These are phyloP conservation scores for Ophiostoma montium DNA, from an alignment of 2,329 filamentous ascomycete genomes.

Conservation along the genomic window DNA sequence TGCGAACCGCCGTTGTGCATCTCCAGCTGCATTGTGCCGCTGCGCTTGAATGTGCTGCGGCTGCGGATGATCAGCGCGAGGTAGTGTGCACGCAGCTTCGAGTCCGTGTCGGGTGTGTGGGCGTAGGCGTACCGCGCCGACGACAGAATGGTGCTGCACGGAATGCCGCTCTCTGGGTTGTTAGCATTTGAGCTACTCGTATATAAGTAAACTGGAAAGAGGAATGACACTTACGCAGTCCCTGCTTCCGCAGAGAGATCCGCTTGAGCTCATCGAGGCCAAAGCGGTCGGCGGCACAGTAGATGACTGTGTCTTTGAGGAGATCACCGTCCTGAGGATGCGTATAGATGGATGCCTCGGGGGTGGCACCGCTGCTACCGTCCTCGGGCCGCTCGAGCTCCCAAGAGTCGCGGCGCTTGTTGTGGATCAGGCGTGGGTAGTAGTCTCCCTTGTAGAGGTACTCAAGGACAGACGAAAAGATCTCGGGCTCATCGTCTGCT, in stretches of 20 bases:
- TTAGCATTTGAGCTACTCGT: neutral
- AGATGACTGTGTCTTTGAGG: conserved; percentile 79
- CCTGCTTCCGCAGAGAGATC: conserved; percentile 75
- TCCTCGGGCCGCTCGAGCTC: conserved; percentile 52
- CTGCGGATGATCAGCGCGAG: conserved; percentile 84
- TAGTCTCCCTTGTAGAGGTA: conserved; percentile 93
- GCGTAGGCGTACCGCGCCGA: conserved; percentile 84
- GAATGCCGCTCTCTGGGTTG: conserved; percentile 55
- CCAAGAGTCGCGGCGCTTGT: conserved; percentile 69
- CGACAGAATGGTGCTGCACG: conserved; percentile 70
- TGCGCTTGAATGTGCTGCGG: conserved; percentile 78
- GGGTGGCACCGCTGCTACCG: conserved; percentile 18
- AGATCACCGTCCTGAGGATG: conserved; percentile 51
- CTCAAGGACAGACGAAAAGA: conserved; percentile 81
- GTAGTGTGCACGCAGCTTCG: conserved; percentile 82
- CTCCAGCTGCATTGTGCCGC: conserved; percentile 89
- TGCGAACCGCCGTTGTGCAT: conserved; percentile 75
- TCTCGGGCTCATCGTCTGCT: conserved; percentile 74
- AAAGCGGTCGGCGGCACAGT: conserved; percentile 78
- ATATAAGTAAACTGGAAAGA: neutral
- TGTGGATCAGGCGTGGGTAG: conserved; percentile 68
- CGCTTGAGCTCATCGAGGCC: conserved; percentile 73
- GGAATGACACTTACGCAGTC: conserved; percentile 50
- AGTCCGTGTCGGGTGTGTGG: conserved; percentile 79
- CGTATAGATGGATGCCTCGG: conserved; percentile 56